A percentile compares a stretch with the other conserved stretches of the same genome.
phyloP scores from a whole-genome alignment of 176 grass and related monocot species.

The Stipa capillata region DNA sequence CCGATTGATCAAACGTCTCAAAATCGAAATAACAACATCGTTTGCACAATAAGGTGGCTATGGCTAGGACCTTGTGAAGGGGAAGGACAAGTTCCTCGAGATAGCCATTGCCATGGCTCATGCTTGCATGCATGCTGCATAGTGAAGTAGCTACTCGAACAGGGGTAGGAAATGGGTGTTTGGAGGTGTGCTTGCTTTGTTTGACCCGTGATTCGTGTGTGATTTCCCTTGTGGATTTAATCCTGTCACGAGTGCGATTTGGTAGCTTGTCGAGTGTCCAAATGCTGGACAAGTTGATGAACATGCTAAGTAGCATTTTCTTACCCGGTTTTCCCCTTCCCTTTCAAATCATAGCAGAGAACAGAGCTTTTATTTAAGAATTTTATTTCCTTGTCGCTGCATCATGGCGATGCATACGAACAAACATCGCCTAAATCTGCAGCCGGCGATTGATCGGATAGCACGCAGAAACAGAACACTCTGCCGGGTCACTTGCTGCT shows the following conservation, averaged over 20 bases:
- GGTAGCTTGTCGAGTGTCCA: neutral
- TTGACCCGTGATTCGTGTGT: neutral
- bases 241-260: neutral
- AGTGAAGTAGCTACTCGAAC: neutral
- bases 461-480: too few relatives aligned
- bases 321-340: too few relatives aligned
- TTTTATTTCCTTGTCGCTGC: too few relatives aligned
- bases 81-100: neutral
- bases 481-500: neutral
- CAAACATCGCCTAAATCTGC: too few relatives aligned
- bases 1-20: neutral
- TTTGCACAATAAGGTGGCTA: neutral
- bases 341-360: too few relatives aligned
- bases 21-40: neutral
- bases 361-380: too few relatives aligned
- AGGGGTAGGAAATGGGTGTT: neutral
- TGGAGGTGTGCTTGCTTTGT: neutral
- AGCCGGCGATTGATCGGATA: too few relatives aligned
- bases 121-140: neutral
- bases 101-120: neutral
- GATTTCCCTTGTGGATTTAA: neutral
- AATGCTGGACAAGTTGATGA: too few relatives aligned
- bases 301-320: too few relatives aligned
- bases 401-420: too few relatives aligned
- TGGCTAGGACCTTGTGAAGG: neutral